Conservation (phyloP, 2,329 filamentous ascomycete genomes). For the Gyromitra esculenta region DNA sequence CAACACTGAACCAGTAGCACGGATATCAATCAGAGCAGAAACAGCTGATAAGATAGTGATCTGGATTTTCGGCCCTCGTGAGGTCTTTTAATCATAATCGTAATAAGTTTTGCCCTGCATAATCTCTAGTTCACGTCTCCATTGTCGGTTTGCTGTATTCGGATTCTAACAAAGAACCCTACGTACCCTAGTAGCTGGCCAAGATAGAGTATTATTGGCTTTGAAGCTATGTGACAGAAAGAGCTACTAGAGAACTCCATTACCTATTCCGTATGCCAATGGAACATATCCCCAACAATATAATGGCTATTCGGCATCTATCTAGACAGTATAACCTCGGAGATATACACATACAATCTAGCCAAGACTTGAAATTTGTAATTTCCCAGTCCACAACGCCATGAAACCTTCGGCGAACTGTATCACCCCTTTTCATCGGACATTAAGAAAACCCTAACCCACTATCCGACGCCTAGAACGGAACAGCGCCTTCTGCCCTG, state of each 20-base stretch:
- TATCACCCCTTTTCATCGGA: slow-evolving; percentile 1
- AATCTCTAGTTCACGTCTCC: neutral
- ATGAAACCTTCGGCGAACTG: neutral
- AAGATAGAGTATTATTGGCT: neutral
- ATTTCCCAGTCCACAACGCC: neutral
- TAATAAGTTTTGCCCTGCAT: neutral
- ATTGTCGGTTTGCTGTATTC: neutral
- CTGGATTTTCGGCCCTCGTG: neutral
- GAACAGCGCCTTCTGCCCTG: neutral
- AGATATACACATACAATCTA: slow-evolving; percentile 1
- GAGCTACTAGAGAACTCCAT: neutral
- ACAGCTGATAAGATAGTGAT: neutral
- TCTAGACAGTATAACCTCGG: neutral
- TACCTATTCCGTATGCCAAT: neutral
- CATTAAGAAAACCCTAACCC: slow-evolving; percentile 22
- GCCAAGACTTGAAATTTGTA: neutral
- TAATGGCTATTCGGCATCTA: neutral
- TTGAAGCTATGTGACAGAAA: neutral
- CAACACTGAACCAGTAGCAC: too few species aligned
- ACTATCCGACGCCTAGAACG: neutral
- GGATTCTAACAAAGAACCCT: neutral
- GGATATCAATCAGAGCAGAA: neutral
- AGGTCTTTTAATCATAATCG: neutral
- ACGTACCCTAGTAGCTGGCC: neutral
- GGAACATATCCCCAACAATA: neutral